Conservation (phyloP, 2,329 filamentous ascomycete genomes). For the Emergomyces orientalis region DNA sequence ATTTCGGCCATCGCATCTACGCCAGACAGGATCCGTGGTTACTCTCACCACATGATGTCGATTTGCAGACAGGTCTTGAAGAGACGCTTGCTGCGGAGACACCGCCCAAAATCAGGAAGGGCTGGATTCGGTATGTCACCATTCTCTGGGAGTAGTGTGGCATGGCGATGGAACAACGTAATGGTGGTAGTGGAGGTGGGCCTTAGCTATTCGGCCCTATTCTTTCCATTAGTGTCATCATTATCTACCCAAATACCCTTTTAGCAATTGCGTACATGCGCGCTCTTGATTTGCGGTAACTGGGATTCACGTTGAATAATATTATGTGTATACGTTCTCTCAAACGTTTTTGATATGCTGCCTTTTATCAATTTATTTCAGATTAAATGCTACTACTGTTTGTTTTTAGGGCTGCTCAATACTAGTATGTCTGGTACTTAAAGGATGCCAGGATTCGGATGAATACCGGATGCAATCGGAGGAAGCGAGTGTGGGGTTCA, state of each 20-base stretch:
- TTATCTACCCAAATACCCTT: neutral
- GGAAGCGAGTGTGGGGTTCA: too few relatives aligned
- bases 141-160: constrained; percentile 13
- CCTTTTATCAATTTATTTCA: neutral
- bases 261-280: neutral
- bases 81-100: constrained; percentile 43
- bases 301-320: neutral
- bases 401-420: too few relatives aligned
- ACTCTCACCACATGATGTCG: constrained; percentile 41
- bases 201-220: too few relatives aligned
- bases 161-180: too few relatives aligned
- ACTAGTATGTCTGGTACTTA: too few relatives aligned
- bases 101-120: constrained; percentile 21
- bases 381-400: too few relatives aligned
- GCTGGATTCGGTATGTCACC: constrained; percentile 11
- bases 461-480: too few relatives aligned
- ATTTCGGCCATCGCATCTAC: constrained; percentile 44
- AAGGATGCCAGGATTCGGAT: too few relatives aligned
- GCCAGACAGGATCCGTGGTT: constrained; percentile 44
- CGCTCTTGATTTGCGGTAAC: neutral
- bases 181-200: neutral
- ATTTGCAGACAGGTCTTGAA: constrained; percentile 46
- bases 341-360: neutral
- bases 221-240: neutral
- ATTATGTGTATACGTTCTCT: neutral